Evolutionary conservation across 129 eudicot species (phyloP).

Genomic region (Tagetes erecta): DNA sequence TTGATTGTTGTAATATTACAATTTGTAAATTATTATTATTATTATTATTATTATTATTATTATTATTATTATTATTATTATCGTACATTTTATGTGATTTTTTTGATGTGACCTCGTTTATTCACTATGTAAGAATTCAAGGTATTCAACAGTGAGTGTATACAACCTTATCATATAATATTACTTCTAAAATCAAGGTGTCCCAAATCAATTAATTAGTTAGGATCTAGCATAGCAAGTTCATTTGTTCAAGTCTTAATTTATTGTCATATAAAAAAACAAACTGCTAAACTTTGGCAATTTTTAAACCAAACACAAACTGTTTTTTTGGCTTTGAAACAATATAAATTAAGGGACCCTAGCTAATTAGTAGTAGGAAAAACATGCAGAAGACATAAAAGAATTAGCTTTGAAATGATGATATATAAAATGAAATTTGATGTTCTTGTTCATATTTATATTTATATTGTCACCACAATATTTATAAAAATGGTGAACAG

Average conservation of each 20-base stretch:
- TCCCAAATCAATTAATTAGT: neutral
- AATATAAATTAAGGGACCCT: conserved; percentile 15
- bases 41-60: no score
- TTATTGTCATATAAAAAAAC: no score
- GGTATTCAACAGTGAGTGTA: neutral
- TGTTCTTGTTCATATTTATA: conserved; percentile 32
- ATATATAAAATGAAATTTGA: conserved; percentile 18
- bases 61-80: no score
- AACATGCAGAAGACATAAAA: neutral
- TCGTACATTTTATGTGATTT: no score
- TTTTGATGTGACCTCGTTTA: no score
- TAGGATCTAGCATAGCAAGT: no score
- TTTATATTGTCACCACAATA: conserved; percentile 20
- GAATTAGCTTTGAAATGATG: neutral
- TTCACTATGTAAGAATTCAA: no score
- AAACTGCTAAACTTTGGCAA: neutral
- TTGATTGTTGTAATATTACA: no score
- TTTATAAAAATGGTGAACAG: conserved; percentile 19
- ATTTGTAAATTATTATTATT: no score
- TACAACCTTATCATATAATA: neutral
- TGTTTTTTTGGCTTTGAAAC: conserved; percentile 8
- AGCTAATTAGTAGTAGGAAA: conserved; percentile 4
- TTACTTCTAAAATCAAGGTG: neutral
- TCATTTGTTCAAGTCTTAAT: no score
- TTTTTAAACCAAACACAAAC: neutral